Conservation (phyloP, 768 basidiomycete species). For the Harrya chromipes region DNA sequence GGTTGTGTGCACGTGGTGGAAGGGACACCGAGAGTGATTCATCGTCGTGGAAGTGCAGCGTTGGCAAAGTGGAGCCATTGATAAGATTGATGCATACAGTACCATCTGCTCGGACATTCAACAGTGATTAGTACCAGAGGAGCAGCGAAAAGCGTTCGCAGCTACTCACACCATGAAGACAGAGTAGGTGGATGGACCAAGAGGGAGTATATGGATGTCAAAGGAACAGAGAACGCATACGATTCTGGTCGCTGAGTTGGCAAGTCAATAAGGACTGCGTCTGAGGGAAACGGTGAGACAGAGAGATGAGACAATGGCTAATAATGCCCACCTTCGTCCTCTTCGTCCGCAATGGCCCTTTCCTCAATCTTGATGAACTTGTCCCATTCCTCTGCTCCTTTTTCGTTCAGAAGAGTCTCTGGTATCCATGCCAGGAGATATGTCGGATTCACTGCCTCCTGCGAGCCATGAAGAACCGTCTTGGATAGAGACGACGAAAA, state of each 20-base stretch:
- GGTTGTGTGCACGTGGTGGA: constrained; percentile 35
- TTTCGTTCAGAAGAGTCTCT: constrained; percentile 77
- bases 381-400: constrained; percentile 81
- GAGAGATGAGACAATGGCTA: not conserved
- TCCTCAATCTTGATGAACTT: constrained; percentile 88
- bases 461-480: constrained; percentile 11
- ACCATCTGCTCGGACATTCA: constrained; percentile 53
- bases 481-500: constrained; percentile 13
- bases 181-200: constrained; percentile 80
- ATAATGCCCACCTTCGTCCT: constrained; percentile 61
- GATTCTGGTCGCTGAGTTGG: constrained; percentile 83
- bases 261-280: constrained; percentile 81
- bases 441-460: constrained; percentile 74
- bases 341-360: constrained; percentile 51
- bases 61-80: constrained; percentile 81
- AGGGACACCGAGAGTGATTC: constrained; percentile 80
- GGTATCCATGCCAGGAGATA: constrained; percentile 94
- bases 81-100: constrained; percentile 87
- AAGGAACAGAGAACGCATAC: constrained; percentile 93
- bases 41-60: constrained; percentile 95
- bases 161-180: constrained; percentile 74
- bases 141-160: constrained; percentile 5
- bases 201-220: constrained; percentile 87
- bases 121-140: not conserved
- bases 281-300: constrained; percentile 37